phyloP scores from a whole-genome alignment of 495 filamentous ascomycete species.

The Penicillium alfredii region DNA sequence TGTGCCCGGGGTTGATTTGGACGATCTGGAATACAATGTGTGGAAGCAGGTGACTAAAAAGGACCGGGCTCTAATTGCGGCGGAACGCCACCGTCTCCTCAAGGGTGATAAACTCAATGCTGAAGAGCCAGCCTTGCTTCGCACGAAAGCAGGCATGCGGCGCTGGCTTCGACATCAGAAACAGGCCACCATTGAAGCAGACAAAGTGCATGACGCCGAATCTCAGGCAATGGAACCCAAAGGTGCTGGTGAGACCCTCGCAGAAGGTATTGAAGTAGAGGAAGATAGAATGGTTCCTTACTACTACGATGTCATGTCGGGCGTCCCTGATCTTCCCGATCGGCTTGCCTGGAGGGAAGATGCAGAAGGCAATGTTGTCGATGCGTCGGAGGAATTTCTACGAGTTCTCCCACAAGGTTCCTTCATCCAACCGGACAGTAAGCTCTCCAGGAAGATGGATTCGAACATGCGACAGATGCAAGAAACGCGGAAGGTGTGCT shows the following conservation, averaged over 20 bases:
- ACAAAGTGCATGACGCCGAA: conserved; percentile 45
- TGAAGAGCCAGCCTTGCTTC: conserved; percentile 80
- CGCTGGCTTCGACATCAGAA: conserved; percentile 73
- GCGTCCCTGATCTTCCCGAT: conserved; percentile 74
- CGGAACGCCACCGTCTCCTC: conserved; percentile 73
- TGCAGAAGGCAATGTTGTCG: conserved; percentile 74
- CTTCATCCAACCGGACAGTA: conserved; percentile 73
- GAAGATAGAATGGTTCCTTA: conserved; percentile 76
- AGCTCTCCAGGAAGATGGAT: conserved; percentile 72
- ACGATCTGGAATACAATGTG: conserved; percentile 89
- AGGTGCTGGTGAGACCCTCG: conserved; percentile 63
- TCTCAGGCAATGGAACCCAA: conserved; percentile 42
- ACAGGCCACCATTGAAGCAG: conserved; percentile 48
- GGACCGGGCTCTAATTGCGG: conserved; percentile 80
- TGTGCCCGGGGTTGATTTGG: conserved; percentile 46
- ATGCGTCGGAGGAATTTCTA: conserved; percentile 76
- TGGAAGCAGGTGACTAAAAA: conserved; percentile 99
- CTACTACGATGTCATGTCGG: conserved; percentile 85
- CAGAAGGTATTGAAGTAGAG: conserved; percentile 86
- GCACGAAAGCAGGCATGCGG: conserved; percentile 72
- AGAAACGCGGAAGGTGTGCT: conserved; percentile 90
- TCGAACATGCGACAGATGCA: conserved; percentile 94
- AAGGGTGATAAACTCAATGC: conserved; percentile 74
- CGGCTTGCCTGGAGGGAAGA: conserved; percentile 84
- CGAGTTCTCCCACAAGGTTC: conserved; percentile 63